Base-by-base conservation (phyloP, 139 green algal genomes). In the Chlamydomonas applanata region DNA sequence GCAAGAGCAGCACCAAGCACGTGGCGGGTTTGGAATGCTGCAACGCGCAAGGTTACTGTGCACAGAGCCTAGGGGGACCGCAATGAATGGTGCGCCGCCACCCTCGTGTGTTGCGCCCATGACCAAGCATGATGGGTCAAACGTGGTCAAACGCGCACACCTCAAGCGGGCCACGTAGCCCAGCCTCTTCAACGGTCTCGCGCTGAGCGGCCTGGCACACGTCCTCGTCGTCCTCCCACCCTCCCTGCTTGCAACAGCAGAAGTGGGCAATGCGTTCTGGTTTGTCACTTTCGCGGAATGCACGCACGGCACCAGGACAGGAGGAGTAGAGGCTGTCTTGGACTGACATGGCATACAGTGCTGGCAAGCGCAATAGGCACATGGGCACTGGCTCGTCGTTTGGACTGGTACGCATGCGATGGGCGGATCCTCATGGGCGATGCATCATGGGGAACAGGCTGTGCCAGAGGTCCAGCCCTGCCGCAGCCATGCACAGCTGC, bases 111-210 rank as follows among this genome's bases (percentile, higher is more conserved):
- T 9, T 30, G 17, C 60, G 9, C 29, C 44, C 24, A 46, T 16
- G 57, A 13, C 4, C 56, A 20, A 56, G 32, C 52, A 54, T 20
- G 24, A 44, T n/a, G n/a, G n/a, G n/a, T n/a, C n/a, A n/a, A n/a
- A n/a, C n/a, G n/a, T n/a, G n/a, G n/a, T n/a, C n/a, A 36, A 16
- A 35, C 14, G 0, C 53, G 29, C 72, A 34, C 65, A 92, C 88
- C 86, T 97, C 89, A 14, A 98, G 74, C 11, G 68, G 53, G 1
- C 94, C 94, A 2, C 87, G 72, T 44, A 98, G 91, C 11, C 94
- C 94, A 35, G 94, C 94, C 77, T 98, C 94, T 75, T 98, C 94
- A 53, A 98, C 78, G 1, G 94, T 97, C 74, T 98, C 94, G 5
- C 94, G 75, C 45, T 74, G 70, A 0, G 94, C 94, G 30, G 94